These are phyloP conservation scores for Chlamydomonas sp. DNA, from an alignment of 139 green algal genomes.

Conservation along the genomic window DNA sequence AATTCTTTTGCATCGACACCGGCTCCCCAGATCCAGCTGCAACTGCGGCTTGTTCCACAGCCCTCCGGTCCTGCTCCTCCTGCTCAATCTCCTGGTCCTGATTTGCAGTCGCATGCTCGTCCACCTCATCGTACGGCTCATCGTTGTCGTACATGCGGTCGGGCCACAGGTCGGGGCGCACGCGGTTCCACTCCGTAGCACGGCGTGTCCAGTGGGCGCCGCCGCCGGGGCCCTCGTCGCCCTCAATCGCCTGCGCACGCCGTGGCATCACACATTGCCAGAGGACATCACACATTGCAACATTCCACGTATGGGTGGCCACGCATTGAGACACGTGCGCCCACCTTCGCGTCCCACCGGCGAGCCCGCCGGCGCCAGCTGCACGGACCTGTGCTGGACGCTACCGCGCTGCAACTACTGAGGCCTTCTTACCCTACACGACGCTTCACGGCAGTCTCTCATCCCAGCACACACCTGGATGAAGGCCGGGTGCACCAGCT, in stretches of 20 bases:
- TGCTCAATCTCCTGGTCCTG: not conserved
- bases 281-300: not conserved
- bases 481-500: constrained; percentile 49
- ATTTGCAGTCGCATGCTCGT: not conserved
- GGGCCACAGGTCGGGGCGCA: constrained; percentile 46
- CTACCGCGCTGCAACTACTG: not conserved
- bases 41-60: not conserved
- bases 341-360: not conserved
- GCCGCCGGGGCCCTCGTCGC: not conserved
- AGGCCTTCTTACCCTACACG: too few relatives aligned
- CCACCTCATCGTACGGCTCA: not conserved
- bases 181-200: not conserved
- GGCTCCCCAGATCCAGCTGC: not conserved
- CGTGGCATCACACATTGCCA: not conserved
- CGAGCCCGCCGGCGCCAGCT: not conserved
- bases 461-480: not conserved
- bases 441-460: too few relatives aligned
- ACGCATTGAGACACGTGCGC: not conserved
- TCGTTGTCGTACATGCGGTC: not conserved
- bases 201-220: constrained; percentile 40
- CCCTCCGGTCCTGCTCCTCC: not conserved
- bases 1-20: not conserved
- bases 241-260: constrained; percentile 27
- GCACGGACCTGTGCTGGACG: not conserved
- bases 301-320: not conserved